phyloP scores from a whole-genome alignment of 257 asterid genomes.

The Fraxinus pennsylvanica region DNA sequence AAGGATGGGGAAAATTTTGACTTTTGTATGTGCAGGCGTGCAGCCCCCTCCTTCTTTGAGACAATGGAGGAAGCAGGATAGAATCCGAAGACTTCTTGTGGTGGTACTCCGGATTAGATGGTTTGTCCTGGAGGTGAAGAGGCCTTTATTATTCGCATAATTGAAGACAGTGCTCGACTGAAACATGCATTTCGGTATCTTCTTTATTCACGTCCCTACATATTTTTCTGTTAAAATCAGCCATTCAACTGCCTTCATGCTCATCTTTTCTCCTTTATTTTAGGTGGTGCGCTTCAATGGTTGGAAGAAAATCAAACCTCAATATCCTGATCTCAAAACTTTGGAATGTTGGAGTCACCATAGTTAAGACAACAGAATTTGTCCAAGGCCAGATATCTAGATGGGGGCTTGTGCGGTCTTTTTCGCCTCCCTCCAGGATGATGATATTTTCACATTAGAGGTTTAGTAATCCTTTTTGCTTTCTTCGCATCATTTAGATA shows the following conservation, averaged over 20 bases:
- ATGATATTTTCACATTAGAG: constrained; percentile 58
- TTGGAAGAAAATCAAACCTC: constrained; percentile 84
- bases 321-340: constrained; percentile 66
- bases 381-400: constrained; percentile 93
- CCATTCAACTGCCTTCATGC: neutral
- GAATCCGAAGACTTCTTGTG: constrained; percentile 94
- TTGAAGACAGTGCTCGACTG: constrained; percentile 72
- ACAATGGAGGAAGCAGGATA: constrained; percentile 85
- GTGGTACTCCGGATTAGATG: constrained; percentile 91
- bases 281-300: constrained; percentile 98
- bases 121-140: constrained; percentile 86
- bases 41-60: constrained; percentile 98
- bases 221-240: neutral
- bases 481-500: neutral
- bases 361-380: constrained; percentile 90
- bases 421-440: constrained; percentile 57
- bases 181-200: constrained; percentile 64
- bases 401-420: constrained; percentile 99
- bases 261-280: constrained; percentile 13
- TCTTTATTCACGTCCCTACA: neutral
- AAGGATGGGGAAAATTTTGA: constrained; percentile 75
- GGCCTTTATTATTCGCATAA: constrained; percentile 70
- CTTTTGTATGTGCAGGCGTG: constrained; percentile 96
- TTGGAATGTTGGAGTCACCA: constrained; percentile 72
- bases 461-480: constrained; percentile 31